Conservation (phyloP, 2,329 filamentous ascomycete genomes). For the Diplocarpon rosae region DNA sequence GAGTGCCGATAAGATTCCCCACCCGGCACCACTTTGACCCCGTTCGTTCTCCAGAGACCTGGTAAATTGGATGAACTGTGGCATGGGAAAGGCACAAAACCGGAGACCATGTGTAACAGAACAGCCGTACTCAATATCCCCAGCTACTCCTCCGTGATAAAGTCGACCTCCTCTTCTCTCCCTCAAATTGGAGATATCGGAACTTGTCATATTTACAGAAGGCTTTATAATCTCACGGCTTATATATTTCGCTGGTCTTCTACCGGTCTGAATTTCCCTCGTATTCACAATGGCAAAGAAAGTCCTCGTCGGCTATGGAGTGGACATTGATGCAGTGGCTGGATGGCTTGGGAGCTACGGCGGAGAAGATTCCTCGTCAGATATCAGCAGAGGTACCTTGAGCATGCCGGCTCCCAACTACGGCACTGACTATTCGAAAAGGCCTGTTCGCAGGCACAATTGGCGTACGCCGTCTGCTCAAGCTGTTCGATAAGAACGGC, state of each 20-base stretch:
- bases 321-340: slow-evolving; percentile 67
- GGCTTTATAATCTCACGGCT: neutral
- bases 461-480: slow-evolving; percentile 54
- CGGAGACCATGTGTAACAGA: neutral
- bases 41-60: too few relatives aligned
- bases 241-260: neutral
- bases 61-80: too few relatives aligned
- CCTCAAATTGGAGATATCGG: neutral
- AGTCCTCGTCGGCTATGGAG: slow-evolving; percentile 50
- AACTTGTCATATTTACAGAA: neutral
- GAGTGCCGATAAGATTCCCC: too few relatives aligned
- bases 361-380: slow-evolving; percentile 59
- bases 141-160: slow-evolving; percentile 9
- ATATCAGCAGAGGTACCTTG: slow-evolving; percentile 53
- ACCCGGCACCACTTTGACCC: too few relatives aligned
- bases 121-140: slow-evolving; percentile 5
- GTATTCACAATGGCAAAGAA: slow-evolving; percentile 34
- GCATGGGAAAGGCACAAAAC: neutral
- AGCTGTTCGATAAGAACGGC: slow-evolving; percentile 59
- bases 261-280: neutral
- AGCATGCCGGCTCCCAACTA: neutral
- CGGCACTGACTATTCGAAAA: slow-evolving; percentile 19
- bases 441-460: slow-evolving; percentile 58
- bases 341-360: slow-evolving; percentile 69
- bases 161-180: neutral